Base-by-base conservation (phyloP, 352 stramenopile species). In the Phytophthora kernoviae region DNA sequence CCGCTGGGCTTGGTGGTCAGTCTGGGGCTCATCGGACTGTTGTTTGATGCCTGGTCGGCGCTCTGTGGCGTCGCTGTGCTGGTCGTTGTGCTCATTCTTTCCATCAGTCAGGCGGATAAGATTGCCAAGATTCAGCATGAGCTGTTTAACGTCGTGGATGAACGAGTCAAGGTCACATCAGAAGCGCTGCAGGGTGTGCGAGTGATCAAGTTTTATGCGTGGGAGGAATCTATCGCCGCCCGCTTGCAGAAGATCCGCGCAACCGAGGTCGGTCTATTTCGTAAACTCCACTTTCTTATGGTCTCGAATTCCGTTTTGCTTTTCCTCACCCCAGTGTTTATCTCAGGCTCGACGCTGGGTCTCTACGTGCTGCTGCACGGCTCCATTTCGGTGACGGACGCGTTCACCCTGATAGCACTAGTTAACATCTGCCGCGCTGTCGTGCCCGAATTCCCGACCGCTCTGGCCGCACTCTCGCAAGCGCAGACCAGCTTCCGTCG, bases 91-190 rank as follows among this genome's bases (percentile, higher is more conserved):
- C 20, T 73, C 34, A 33, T n/a, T 30, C 22, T 65, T 2, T 65
- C 58, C 17, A 39, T 58, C 12, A 15, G 17, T 30, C 42, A 54
- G 20, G 52, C 54, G 0, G 43, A 40, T 15, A 17, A n/a, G 12
- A 60, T 61, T 20, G 67, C 52, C 2, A 10, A 20, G 12, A 24
- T 58, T 0, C 66, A 73, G 21, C 58, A 36, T 6, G 18, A 62
- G 24, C 22, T 73, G 22, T 44, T 73, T 11, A 45, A 14, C 0
- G 58, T 71, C 20, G 83, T 96, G 34, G 43, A 81, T 8, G 68
- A 88, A 8, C 79, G 93, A 5, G 89, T 98, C 20, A 96, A 96
- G 68, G 85, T 97, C 63, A 93, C 94, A 40, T 96, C 91, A 34
- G 94, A 98, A 71, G 84, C 96, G 15, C 74, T 98, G 5, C 63